Evolutionary conservation across 768 basidiomycete species (phyloP).

Genomic region (Tylopilus plumbeoviolaceoides): DNA sequence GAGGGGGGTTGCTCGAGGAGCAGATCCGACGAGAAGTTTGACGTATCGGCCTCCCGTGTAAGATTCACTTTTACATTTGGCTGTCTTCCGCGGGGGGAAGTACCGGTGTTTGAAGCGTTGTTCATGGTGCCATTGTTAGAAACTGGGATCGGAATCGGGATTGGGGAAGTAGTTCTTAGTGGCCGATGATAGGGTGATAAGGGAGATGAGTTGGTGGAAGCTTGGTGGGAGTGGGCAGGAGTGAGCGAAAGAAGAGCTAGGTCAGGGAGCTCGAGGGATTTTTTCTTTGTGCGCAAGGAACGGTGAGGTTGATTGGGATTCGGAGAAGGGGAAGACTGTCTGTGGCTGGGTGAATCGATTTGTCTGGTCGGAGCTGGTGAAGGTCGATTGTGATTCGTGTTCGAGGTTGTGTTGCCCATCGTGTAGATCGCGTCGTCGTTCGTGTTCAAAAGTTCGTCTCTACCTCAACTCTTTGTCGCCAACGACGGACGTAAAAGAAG

Average conservation of each 20-base stretch:
- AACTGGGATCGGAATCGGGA: constrained; percentile 43
- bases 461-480: constrained; percentile 16
- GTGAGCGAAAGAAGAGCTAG: constrained; percentile 51
- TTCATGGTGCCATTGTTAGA: constrained; percentile 37
- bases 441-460: constrained; percentile 13
- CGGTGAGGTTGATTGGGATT: constrained; percentile 46
- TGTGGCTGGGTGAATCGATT: constrained; percentile 23
- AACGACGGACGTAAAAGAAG: constrained; percentile 34
- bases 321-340: constrained; percentile 35
- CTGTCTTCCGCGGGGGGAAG: constrained; percentile 33
- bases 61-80: constrained; percentile 28
- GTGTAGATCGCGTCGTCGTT: constrained; percentile 20
- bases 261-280: constrained; percentile 73
- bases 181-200: constrained; percentile 39
- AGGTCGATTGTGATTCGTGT: constrained; percentile 27
- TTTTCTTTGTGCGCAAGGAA: constrained; percentile 65
- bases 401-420: constrained; percentile 34
- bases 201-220: constrained; percentile 38
- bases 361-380: constrained; percentile 22
- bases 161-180: constrained; percentile 43
- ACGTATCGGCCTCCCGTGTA: constrained; percentile 22
- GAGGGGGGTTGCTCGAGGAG: constrained; percentile 41
- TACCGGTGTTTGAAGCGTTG: constrained; percentile 33
- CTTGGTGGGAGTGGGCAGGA: constrained; percentile 35
- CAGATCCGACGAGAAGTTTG: constrained; percentile 36